Conservation (phyloP, 805 yeast species). For the Yarrowia bubula region DNA sequence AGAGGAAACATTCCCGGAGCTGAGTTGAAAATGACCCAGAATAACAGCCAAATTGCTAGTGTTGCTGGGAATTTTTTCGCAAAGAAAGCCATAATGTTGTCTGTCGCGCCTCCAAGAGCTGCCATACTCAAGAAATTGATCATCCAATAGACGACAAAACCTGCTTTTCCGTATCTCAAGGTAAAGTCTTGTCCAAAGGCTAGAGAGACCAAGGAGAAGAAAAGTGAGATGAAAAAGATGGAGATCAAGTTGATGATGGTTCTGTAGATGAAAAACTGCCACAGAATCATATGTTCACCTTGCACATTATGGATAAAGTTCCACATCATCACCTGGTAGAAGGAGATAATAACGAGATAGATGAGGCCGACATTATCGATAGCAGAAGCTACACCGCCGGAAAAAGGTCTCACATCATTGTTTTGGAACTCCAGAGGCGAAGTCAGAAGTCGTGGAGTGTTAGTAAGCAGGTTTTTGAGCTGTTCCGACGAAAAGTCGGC, state of each 20-base stretch:
- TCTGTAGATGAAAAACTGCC: conserved; percentile 17
- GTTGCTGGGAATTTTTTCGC: conserved; percentile 60
- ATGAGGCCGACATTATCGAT: conserved; percentile 57
- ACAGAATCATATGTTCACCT: conserved; percentile 1
- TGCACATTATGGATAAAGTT: conserved; percentile 25
- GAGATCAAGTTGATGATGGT: conserved; percentile 8
- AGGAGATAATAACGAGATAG: conserved; percentile 66
- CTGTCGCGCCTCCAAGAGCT: conserved; percentile 75
- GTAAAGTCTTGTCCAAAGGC: conserved; percentile 67
- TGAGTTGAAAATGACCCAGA: conserved; percentile 67
- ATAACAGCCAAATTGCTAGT: conserved; percentile 68
- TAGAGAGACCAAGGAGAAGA: conserved; percentile 58
- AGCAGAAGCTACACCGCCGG: conserved; percentile 39
- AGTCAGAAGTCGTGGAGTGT: conserved; percentile 35
- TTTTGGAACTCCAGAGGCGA: conserved; percentile 41
- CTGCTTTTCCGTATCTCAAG: conserved; percentile 59
- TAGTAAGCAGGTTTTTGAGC: conserved; percentile 29
- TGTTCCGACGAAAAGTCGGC: background rate
- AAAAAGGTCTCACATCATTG: conserved; percentile 29
- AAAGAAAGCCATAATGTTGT: conserved; percentile 55
- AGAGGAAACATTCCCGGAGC: conserved; percentile 68
- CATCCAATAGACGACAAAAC: conserved; percentile 76
- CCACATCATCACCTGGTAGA: conserved; percentile 55
- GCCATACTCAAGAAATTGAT: conserved; percentile 63
- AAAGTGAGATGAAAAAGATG: conserved; percentile 52